These are phyloP conservation scores for Ophiostoma quercus DNA, from an alignment of 2,329 filamentous ascomycete species.

Conservation along the genomic window DNA sequence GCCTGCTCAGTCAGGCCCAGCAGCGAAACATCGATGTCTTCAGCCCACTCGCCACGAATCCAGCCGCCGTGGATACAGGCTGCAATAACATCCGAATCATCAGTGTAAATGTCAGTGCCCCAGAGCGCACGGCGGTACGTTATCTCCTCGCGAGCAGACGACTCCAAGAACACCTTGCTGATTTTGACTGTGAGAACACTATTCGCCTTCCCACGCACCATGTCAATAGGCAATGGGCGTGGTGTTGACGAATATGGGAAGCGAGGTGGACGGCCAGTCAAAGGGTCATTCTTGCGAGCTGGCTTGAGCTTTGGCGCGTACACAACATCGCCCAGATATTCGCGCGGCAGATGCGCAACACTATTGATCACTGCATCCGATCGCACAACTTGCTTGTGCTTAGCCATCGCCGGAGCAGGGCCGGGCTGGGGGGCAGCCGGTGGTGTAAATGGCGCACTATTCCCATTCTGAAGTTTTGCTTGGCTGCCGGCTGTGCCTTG, in stretches of 20 bases:
- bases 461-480: neutral
- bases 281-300: constrained; percentile 45
- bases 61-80: constrained; percentile 91
- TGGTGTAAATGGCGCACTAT: neutral
- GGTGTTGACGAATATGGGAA: constrained; percentile 48
- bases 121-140: constrained; percentile 75
- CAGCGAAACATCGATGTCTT: constrained; percentile 66
- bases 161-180: constrained; percentile 68
- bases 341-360: constrained; percentile 63
- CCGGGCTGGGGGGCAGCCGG: neutral
- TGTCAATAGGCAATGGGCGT: constrained; percentile 68
- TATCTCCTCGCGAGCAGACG: constrained; percentile 71
- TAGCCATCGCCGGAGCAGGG: constrained; percentile 30
- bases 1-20: constrained; percentile 50
- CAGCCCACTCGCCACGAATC: constrained; percentile 81
- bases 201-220: constrained; percentile 70
- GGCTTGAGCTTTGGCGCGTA: constrained; percentile 66
- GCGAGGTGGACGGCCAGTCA: constrained; percentile 43
- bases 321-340: constrained; percentile 77
- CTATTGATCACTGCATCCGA: constrained; percentile 67
- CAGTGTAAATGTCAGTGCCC: constrained; percentile 92
- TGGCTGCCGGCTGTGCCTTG: constrained; percentile 29
- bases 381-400: constrained; percentile 60
- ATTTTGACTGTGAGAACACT: constrained; percentile 87
- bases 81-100: constrained; percentile 89